Percentiles rank a stretch among this genome's conserved stretches.
Conservation (phyloP, 345 rosid species). For the Corchorus olitorius region DNA sequence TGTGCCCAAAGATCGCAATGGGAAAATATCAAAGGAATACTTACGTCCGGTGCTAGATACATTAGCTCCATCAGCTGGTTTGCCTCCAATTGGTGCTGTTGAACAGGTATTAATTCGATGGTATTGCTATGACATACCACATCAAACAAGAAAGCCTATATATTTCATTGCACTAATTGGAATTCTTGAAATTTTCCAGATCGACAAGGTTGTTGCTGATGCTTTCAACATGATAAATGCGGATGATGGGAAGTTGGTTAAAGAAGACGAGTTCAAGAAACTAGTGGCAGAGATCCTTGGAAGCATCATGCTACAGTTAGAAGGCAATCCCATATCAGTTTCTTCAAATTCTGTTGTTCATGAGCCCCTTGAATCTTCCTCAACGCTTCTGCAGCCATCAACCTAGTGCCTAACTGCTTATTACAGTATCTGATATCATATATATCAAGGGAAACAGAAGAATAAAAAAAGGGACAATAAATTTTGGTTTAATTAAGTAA, state of each 20-base stretch:
- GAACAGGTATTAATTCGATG: conserved; percentile 49
- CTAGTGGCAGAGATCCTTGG: conserved; percentile 66
- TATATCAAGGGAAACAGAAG: conserved; percentile 13
- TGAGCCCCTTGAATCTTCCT: conserved; percentile 73
- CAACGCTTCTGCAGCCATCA: conserved; percentile 53
- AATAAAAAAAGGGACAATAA: background rate
- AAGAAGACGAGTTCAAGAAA: conserved; percentile 90
- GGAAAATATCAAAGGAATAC: conserved; percentile 68
- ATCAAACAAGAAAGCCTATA: background rate
- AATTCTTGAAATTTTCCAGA: conserved; percentile 38
- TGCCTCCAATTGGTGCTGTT: conserved; percentile 88
- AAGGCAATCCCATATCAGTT: conserved; percentile 66
- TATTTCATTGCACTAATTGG: background rate
- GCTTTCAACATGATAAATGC: conserved; percentile 58
- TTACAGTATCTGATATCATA: background rate
- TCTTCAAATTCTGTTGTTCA: conserved; percentile 88
- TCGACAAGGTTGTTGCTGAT: conserved; percentile 61
- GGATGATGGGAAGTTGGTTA: conserved; percentile 77
- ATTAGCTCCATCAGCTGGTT: conserved; percentile 70
- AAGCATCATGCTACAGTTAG: conserved; percentile 81
- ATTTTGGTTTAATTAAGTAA: conserved; percentile 4
- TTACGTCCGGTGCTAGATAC: conserved; percentile 65
- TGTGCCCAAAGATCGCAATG: conserved; percentile 63
- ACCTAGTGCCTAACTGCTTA: conserved; percentile 7
- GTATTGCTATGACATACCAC: background rate